phyloP scores from a whole-genome alignment of 2,329 filamentous ascomycete species.

The Aspergillus sp. region DNA sequence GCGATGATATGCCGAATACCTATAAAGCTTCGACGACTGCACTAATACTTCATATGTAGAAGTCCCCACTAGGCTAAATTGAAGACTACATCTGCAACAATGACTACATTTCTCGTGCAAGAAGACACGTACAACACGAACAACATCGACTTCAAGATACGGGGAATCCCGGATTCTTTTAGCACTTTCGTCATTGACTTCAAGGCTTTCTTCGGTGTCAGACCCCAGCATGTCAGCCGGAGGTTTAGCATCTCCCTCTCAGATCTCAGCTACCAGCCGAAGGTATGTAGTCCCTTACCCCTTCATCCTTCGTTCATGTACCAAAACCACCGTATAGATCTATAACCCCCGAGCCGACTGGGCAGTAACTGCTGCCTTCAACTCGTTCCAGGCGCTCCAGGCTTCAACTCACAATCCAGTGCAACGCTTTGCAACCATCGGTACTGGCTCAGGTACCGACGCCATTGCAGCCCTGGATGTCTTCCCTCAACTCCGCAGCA shows the following conservation, averaged over 20 bases:
- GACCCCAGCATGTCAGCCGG: background rate
- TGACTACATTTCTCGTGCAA: background rate
- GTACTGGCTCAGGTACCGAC: constrained; percentile 1
- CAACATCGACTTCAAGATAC: background rate
- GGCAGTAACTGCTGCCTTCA: constrained; percentile 3
- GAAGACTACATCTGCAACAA: background rate
- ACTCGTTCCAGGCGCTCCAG: background rate
- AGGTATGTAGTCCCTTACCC: background rate
- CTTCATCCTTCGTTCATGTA: too few species aligned
- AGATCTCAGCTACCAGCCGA: background rate
- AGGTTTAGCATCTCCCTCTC: background rate
- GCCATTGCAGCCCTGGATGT: background rate
- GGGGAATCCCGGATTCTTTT: background rate
- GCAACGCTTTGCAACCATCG: background rate
- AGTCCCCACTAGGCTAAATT: too few species aligned
- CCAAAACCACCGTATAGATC: background rate
- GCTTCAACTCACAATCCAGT: background rate
- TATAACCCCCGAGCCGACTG: background rate
- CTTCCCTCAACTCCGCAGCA: background rate
- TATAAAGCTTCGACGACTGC: too few species aligned
- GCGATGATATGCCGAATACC: too few species aligned
- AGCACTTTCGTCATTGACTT: background rate
- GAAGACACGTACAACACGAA: background rate
- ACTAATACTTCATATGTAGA: too few species aligned
- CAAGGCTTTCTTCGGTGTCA: background rate